Conservation (phyloP, 2,329 filamentous ascomycete genomes). For the Dryadomyces quercivorus region DNA sequence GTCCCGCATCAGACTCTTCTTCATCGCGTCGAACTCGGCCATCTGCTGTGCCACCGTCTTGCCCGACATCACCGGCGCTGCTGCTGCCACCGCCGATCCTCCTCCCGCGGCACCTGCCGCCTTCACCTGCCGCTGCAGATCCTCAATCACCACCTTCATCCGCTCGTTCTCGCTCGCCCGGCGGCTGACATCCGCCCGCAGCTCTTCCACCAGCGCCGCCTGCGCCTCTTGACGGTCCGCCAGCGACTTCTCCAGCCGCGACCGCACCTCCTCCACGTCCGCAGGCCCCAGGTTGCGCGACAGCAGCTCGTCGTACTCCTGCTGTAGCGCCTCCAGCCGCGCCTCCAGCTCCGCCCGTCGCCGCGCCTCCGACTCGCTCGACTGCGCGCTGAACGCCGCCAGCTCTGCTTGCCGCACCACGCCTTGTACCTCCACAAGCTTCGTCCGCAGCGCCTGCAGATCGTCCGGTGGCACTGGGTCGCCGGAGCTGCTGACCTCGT, state of each 20-base stretch:
- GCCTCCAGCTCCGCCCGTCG: conserved; percentile 66
- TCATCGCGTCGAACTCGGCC: conserved; percentile 97
- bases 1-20: conserved; percentile 98
- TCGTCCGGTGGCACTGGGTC: conserved; percentile 74
- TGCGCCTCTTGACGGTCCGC: conserved; percentile 62
- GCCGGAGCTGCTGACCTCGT: conserved; percentile 64
- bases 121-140: conserved; percentile 64
- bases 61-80: conserved; percentile 37
- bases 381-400: conserved; percentile 58
- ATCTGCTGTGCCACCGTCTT: conserved; percentile 97
- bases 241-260: conserved; percentile 65
- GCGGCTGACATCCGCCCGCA: conserved; percentile 62
- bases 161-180: conserved; percentile 74
- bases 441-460: conserved; percentile 62
- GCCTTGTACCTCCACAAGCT: conserved; percentile 78
- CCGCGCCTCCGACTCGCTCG: conserved; percentile 52
- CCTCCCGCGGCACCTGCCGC: conserved; percentile 32
- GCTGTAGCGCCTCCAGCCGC: conserved; percentile 61
- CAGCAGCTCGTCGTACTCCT: conserved; percentile 74
- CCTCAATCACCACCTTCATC: conserved; percentile 69
- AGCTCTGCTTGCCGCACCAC: conserved; percentile 88
- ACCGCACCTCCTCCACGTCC: conserved; percentile 77
- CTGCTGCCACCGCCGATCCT: conserved; percentile 24
- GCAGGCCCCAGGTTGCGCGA: conserved; percentile 64
- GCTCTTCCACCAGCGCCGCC: conserved; percentile 59